phyloP scores from a whole-genome alignment of 371 early-diverging fungal genomes.

The Apophysomyces ossiformis region DNA sequence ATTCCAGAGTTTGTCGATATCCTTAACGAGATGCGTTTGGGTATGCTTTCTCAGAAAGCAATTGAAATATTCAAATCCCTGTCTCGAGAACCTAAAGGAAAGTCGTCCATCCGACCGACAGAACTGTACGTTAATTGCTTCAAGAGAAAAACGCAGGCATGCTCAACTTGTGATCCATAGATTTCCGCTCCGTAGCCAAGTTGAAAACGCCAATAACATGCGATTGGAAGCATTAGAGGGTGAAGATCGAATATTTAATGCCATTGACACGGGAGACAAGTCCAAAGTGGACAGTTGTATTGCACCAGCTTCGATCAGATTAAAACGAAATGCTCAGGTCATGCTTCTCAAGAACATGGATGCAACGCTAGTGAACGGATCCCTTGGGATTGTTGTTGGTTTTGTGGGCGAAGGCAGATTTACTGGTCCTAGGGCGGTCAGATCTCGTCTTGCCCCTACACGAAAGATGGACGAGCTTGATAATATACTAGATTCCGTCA shows the following conservation, averaged over 20 bases:
- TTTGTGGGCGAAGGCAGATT: conserved; percentile 51
- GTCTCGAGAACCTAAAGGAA: conserved; percentile 50
- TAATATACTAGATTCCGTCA: neutral
- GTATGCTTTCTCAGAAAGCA: conserved; percentile 58
- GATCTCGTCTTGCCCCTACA: neutral
- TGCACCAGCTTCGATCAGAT: conserved; percentile 59
- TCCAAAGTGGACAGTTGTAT: conserved; percentile 50
- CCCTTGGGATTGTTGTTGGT: conserved; percentile 73
- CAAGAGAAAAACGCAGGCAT: neutral
- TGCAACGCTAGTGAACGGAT: conserved; percentile 81
- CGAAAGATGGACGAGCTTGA: neutral
- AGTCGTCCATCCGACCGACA: conserved; percentile 73
- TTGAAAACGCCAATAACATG: conserved; percentile 69
- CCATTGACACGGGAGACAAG: conserved; percentile 45
- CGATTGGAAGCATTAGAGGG: conserved; percentile 60
- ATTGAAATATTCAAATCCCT: conserved; percentile 53
- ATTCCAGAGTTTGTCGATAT: conserved; percentile 57
- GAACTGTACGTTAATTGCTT: conserved; percentile 62
- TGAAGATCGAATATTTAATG: conserved; percentile 31
- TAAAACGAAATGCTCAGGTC: conserved; percentile 85
- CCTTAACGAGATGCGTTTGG: conserved; percentile 70
- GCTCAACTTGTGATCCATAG: conserved; percentile 19
- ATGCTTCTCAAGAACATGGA: conserved; percentile 85
- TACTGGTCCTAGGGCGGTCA: conserved; percentile 6
- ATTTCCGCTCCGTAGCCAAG: conserved; percentile 69